These are phyloP conservation scores for Colletotrichum truncatum DNA, from an alignment of 2,329 filamentous ascomycete genomes.

Conservation along the genomic window DNA sequence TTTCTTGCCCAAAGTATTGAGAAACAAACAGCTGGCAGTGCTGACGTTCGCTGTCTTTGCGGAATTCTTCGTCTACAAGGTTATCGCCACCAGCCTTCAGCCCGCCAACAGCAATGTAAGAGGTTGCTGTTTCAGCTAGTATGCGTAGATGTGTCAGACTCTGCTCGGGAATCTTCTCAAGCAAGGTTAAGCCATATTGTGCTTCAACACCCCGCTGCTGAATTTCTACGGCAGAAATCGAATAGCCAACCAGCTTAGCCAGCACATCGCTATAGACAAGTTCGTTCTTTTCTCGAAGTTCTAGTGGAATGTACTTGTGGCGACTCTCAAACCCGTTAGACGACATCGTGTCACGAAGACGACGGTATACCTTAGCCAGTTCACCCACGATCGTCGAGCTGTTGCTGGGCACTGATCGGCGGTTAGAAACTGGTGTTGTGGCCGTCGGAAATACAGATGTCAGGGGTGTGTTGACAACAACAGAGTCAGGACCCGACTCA, in stretches of 20 bases:
- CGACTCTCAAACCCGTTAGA: conserved; percentile 61
- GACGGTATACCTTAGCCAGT: conserved; percentile 67
- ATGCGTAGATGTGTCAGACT: conserved; percentile 87
- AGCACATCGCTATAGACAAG: conserved; percentile 67
- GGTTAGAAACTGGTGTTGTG: conserved; percentile 45
- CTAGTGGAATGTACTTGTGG: conserved; percentile 42
- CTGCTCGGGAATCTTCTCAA: conserved; percentile 87
- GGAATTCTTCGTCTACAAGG: conserved; percentile 73
- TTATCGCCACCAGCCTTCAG: conserved; percentile 69
- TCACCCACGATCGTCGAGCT: conserved; percentile 55
- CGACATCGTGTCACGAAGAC: conserved; percentile 66
- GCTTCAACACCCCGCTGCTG: conserved; percentile 86
- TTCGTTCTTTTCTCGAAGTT: conserved; percentile 48
- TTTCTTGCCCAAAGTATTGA: conserved; percentile 56
- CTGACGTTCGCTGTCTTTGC: conserved; percentile 74
- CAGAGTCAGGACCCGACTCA: conserved; percentile 43
- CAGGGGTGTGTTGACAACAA: conserved; percentile 49
- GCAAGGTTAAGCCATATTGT: conserved; percentile 75
- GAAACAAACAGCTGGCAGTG: conserved; percentile 79
- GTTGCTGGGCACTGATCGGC: conserved; percentile 44
- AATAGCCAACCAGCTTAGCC: conserved; percentile 77
- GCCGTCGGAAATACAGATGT: conserved; percentile 53
- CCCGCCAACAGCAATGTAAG: conserved; percentile 82
- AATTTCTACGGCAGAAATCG: conserved; percentile 90
- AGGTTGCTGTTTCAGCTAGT: conserved; percentile 85